These are phyloP conservation scores for Aristolochia fimbriata DNA, from an alignment of 164 flowering plant species.

Conservation along the genomic window DNA sequence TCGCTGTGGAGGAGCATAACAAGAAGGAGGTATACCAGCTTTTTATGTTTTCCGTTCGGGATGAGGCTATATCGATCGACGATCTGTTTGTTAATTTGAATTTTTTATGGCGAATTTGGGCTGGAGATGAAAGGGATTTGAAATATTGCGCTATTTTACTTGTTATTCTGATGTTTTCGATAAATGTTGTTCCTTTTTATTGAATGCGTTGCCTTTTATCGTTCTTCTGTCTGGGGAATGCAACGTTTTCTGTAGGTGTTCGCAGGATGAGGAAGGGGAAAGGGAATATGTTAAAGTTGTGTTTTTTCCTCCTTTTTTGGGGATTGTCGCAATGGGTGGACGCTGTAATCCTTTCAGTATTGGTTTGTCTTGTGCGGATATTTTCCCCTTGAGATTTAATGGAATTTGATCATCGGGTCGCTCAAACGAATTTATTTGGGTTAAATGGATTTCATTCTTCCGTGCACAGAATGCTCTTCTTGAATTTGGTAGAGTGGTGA, in stretches of 20 bases:
- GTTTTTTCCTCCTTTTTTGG: background rate
- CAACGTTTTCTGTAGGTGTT: too few species aligned
- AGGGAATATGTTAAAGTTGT: too few species aligned
- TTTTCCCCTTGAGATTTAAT: too few species aligned
- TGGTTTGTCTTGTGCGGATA: background rate
- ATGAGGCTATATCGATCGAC: background rate
- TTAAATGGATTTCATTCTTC: background rate
- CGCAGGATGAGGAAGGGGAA: too few species aligned
- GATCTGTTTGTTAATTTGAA: background rate
- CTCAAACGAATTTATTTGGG: background rate
- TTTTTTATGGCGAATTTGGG: background rate
- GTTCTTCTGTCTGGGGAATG: too few species aligned
- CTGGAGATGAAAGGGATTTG: background rate
- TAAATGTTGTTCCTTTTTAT: background rate
- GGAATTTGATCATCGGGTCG: background rate
- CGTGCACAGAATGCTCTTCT: conserved; percentile 40
- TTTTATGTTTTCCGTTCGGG: background rate
- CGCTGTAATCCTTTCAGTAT: too few species aligned
- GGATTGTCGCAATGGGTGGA: background rate
- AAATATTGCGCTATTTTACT: background rate
- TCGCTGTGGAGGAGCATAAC: conserved; percentile 62
- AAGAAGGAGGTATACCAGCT: conserved; percentile 35
- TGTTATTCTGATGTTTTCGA: background rate
- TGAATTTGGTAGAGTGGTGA: conserved; percentile 55
- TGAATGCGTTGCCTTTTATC: background rate